These are phyloP conservation scores for peach (Prunus persica) DNA, from an alignment of 306 rosid genomes.

Conservation along the genomic window Prunus_persica_NCBIv2 NC_034016.1:19602501-19603000, in stretches of 20 bases:
- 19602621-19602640: conserved; percentile 13
- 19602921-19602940: neutral
- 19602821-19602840: neutral
- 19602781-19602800: neutral
- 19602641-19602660: neutral
- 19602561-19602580: neutral
- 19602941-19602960: neutral
- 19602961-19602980: neutral
- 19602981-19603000: neutral
- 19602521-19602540: neutral
- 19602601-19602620: neutral
- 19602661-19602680: neutral
- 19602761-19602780: too few species aligned
- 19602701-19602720: neutral
- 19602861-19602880: neutral
- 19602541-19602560: neutral
- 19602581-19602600: neutral
- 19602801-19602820: neutral
- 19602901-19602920: neutral
- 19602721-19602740: neutral
- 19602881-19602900: conserved; percentile 3
- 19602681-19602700: neutral
- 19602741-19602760: too few species aligned
- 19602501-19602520: neutral
- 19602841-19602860: conserved; percentile 1